Base-by-base conservation (phyloP, 2,329 filamentous ascomycete species). In the Grosmannia clavigera region DNA sequence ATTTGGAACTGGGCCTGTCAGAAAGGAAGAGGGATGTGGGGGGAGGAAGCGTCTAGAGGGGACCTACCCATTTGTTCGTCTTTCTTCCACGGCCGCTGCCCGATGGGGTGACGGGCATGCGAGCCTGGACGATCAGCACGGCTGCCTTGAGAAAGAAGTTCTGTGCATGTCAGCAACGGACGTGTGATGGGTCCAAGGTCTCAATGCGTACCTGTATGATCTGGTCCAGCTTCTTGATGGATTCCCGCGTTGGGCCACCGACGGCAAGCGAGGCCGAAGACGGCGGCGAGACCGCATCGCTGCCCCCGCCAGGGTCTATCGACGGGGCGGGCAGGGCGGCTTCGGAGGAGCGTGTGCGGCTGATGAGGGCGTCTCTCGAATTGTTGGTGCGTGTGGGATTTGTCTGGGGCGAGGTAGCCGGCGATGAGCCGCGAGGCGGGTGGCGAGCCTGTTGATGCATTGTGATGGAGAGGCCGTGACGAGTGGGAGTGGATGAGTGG, bases 361-460 rank as follows among this genome's bases (percentile, higher is more conserved):
- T 63, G 55, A 65, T 67, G 50, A 64, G 53, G 52, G 67, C 78
- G 76, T 95, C 88, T 82, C 88, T 85, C 60, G 81, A 79, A 70
- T 87, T 91, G 73, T 90, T 90, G 38, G 83, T 81, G 72, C 88
- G 82, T 64, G 82, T 78, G 67, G 87, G 83, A 68, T 88, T 90
- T 62, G 87, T 85, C 70, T 86, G 82, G 58, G 86, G 81, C 56
- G 86, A 86, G 67, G 81, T 83, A 67, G 86, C 85, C 63, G 90
- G 85, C 63, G 89, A 90, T 63, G 86, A 81, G 68, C 84, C 81
- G 71, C 85, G 81, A 65, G 88, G 86, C 65, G 87, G 82, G 64
- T 85, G 82, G 67, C 92, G 85, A 67, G 88, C 86, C 75, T 92
- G 89, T 75, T 95, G 92, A 82, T 96, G 91, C 92, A 96, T 96